Evolutionary conservation across 139 green algal genomes (phyloP).

Genomic region (Volvox reticuliferus): DNA sequence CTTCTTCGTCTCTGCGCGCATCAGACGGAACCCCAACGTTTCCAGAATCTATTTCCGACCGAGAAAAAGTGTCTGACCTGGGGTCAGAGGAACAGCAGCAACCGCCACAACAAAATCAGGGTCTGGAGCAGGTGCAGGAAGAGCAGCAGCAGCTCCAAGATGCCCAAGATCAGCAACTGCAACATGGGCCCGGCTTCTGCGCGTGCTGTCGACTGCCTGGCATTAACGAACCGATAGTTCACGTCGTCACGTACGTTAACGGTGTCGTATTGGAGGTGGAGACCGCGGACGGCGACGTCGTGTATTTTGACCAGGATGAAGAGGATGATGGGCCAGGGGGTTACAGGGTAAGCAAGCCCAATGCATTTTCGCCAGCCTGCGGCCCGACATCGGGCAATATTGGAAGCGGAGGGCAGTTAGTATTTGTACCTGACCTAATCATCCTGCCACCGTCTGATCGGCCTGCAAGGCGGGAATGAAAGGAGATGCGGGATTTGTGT

Average conservation of each 20-base stretch:
- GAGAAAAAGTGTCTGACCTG: too few relatives aligned
- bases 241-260: conserved; percentile 7
- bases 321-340: background rate
- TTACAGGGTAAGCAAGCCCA: background rate
- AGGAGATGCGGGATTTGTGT: too few relatives aligned
- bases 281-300: conserved; percentile 8
- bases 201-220: background rate
- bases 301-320: background rate
- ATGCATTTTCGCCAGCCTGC: too few relatives aligned
- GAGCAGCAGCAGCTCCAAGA: background rate
- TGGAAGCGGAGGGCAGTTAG: background rate
- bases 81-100: background rate
- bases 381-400: background rate
- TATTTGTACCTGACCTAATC: background rate
- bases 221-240: background rate
- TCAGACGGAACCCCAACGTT: too few relatives aligned
- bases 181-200: background rate
- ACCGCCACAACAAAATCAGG: background rate
- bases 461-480: too few relatives aligned
- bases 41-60: too few relatives aligned
- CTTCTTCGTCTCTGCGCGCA: too few relatives aligned
- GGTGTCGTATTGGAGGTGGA: conserved; percentile 28
- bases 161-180: background rate
- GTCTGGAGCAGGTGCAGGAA: background rate
- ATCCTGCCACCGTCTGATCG: background rate